Conservation (phyloP, 2,329 filamentous ascomycete species). For the Sporothrix sp. region DNA sequence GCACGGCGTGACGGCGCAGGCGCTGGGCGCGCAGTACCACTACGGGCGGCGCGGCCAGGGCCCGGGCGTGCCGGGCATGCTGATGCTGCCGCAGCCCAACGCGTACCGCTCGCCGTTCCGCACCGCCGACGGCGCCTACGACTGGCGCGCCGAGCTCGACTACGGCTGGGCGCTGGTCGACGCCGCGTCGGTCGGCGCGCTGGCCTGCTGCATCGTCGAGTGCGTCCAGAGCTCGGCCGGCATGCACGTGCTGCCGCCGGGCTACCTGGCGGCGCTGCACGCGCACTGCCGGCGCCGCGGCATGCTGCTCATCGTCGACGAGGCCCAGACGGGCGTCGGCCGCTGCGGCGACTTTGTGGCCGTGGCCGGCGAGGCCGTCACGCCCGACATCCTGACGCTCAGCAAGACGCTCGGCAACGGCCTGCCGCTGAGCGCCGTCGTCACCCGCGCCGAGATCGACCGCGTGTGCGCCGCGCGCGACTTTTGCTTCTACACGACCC, state of each 20-base stretch:
- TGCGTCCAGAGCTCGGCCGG: conserved; percentile 48
- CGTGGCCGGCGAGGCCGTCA: conserved; percentile 34
- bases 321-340: conserved; percentile 50
- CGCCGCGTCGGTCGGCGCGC: conserved; percentile 45
- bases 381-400: conserved; percentile 41
- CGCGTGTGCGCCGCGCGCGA: conserved; percentile 35
- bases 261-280: conserved; percentile 46
- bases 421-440: conserved; percentile 47
- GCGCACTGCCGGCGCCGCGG: conserved; percentile 42
- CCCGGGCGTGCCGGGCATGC: conserved; percentile 43
- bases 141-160: conserved; percentile 55
- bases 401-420: conserved; percentile 43
- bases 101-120: conserved; percentile 53
- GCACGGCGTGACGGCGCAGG: conserved; percentile 49
- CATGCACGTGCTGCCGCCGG: conserved; percentile 43
- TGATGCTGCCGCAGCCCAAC: conserved; percentile 50
- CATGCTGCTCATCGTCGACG: conserved; percentile 50
- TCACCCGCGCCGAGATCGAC: conserved; percentile 45
- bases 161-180: conserved; percentile 54
- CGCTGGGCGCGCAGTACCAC: conserved; percentile 43
- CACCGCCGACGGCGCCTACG: conserved; percentile 48
- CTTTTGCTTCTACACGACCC: conserved; percentile 51
- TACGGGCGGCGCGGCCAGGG: conserved; percentile 38
- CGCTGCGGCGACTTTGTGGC: conserved; percentile 49
- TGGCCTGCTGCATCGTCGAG: conserved; percentile 54